Evolutionary conservation across 2,329 filamentous ascomycete genomes (phyloP).

Genomic region (Aureobasidium sp.): DNA sequence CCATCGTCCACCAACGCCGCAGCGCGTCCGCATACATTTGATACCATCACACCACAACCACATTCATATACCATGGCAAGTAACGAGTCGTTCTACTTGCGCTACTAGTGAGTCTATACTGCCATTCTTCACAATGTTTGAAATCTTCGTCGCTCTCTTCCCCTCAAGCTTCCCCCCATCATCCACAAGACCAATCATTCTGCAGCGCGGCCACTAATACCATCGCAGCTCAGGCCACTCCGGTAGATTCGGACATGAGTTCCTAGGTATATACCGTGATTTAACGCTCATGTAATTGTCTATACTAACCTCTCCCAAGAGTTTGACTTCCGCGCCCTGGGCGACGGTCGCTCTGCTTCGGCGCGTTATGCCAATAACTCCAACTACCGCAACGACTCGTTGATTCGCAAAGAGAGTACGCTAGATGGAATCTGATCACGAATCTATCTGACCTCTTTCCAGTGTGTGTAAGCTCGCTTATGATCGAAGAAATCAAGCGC

Average conservation of each 20-base stretch:
- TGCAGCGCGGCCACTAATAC: conserved; percentile 4
- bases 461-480: conserved; percentile 93
- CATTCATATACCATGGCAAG: conserved; percentile 46
- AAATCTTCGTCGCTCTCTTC: not conserved
- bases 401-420: conserved; percentile 99
- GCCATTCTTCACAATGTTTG: not conserved
- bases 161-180: not conserved
- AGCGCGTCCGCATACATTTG: not conserved
- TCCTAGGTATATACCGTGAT: conserved; percentile 58
- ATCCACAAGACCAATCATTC: not conserved
- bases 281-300: not conserved
- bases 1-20: not conserved
- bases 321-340: conserved; percentile 89
- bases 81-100: conserved; percentile 84
- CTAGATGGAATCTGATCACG: not conserved
- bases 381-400: conserved; percentile 96
- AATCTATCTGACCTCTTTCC: conserved; percentile 3
- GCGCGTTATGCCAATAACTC: conserved; percentile 98
- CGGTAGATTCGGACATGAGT: conserved; percentile 95
- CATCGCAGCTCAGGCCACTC: conserved; percentile 79
- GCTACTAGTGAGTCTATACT: conserved; percentile 76
- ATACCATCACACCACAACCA: not conserved
- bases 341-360: conserved; percentile 86
- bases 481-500: conserved; percentile 90
- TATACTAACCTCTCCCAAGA: conserved; percentile 47